phyloP scores from a whole-genome alignment of 192 early-diverging fungal genomes.

The Backusella morwellensis region DNA sequence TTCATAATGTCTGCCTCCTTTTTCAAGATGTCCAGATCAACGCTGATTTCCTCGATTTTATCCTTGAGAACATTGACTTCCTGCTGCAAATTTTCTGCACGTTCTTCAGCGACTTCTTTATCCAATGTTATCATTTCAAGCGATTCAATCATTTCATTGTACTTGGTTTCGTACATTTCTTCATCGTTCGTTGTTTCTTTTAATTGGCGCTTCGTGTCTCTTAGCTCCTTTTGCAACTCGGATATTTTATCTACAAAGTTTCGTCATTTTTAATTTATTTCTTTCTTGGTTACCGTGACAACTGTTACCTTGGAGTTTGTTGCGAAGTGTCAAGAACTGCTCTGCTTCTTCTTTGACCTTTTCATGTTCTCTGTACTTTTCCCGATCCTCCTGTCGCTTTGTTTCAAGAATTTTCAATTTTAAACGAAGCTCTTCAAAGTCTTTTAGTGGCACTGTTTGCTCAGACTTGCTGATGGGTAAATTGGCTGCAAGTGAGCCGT shows the following conservation, averaged over 20 bases:
- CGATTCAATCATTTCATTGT: conserved; percentile 68
- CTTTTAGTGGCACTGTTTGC: conserved; percentile 53
- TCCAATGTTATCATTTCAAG: conserved; percentile 87
- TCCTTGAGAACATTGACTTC: conserved; percentile 73
- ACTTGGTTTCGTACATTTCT: conserved; percentile 62
- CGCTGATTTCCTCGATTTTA: conserved; percentile 71
- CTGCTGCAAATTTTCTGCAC: conserved; percentile 71
- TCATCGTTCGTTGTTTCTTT: conserved; percentile 59
- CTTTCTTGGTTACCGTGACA: neutral
- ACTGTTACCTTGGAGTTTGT: conserved; percentile 56
- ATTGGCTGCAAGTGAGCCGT: conserved; percentile 10
- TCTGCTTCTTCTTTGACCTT: conserved; percentile 68
- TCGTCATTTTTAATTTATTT: neutral
- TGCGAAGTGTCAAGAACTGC: conserved; percentile 58
- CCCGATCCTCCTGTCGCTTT: conserved; percentile 80
- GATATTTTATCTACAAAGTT: conserved; percentile 52
- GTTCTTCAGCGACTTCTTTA: conserved; percentile 90
- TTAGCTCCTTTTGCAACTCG: conserved; percentile 71
- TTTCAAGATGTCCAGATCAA: conserved; percentile 66
- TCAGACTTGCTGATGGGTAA: conserved; percentile 27
- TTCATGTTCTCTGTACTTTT: conserved; percentile 72
- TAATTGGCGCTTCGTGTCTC: conserved; percentile 55
- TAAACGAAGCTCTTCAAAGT: conserved; percentile 76
- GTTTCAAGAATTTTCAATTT: conserved; percentile 76
- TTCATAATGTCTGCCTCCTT: conserved; percentile 43